Evolutionary conservation across 768 basidiomycete species (phyloP).

Genomic region (Heimioporus sp.): DNA sequence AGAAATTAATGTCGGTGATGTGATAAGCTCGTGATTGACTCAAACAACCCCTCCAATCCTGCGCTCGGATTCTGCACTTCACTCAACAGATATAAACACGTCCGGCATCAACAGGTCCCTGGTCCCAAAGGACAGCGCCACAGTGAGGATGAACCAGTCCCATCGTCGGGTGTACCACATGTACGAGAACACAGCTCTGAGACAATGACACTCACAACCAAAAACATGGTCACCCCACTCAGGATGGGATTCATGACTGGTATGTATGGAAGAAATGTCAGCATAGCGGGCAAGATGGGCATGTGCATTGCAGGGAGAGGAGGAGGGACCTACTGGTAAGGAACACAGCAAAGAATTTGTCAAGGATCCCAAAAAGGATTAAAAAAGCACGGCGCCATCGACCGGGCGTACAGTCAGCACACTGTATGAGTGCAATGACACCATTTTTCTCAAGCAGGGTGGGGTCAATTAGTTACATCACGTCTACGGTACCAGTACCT

Average conservation of each 20-base stretch:
- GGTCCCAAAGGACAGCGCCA: constrained; percentile 65
- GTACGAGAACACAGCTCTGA: constrained; percentile 67
- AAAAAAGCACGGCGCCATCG: constrained; percentile 79
- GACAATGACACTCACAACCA: constrained; percentile 72
- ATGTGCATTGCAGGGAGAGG: not conserved
- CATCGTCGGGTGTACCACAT: constrained; percentile 57
- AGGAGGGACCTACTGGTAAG: constrained; percentile 52
- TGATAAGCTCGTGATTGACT: constrained; percentile 80
- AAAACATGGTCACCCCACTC: constrained; percentile 85
- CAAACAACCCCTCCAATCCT: constrained; percentile 66
- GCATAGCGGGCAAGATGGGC: too few species aligned
- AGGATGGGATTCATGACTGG: constrained; percentile 75
- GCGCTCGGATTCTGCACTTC: constrained; percentile 49
- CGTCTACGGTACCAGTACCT: not conserved
- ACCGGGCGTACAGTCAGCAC: constrained; percentile 77
- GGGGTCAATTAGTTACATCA: not conserved
- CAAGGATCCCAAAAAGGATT: constrained; percentile 76
- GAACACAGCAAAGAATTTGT: constrained; percentile 82
- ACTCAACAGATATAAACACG: constrained; percentile 72
- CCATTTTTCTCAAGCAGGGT: constrained; percentile 65
- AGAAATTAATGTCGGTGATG: too few species aligned
- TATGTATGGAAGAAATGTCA: too few species aligned
- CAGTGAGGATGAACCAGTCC: constrained; percentile 68
- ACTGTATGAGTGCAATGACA: constrained; percentile 83
- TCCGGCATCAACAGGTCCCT: constrained; percentile 66